Evolutionary conservation across 2,329 filamentous ascomycete genomes (phyloP).

Genomic region (Ascochyta viciae-villosae): DNA sequence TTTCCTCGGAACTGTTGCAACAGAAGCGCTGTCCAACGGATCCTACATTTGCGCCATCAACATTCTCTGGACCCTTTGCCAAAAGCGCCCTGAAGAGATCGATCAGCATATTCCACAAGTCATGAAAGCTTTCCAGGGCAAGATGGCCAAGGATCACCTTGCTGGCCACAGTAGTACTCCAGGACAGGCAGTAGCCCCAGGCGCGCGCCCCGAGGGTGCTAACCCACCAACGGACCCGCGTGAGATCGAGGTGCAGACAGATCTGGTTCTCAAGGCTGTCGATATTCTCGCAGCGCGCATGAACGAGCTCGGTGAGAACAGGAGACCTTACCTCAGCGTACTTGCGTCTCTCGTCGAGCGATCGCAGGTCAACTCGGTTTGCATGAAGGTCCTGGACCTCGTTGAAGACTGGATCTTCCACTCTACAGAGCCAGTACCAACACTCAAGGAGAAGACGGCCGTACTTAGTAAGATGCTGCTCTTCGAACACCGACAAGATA

Average conservation of each 20-base stretch:
- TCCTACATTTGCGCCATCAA: constrained; percentile 91
- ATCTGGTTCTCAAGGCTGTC: constrained; percentile 92
- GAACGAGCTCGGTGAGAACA: constrained; percentile 88
- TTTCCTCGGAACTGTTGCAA: constrained; percentile 84
- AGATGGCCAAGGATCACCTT: constrained; percentile 92
- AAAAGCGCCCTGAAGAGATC: constrained; percentile 83
- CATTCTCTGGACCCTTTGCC: constrained; percentile 88
- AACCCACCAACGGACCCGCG: constrained; percentile 71
- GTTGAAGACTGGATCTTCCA: constrained; percentile 97
- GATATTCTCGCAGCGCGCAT: constrained; percentile 92
- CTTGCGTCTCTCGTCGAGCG: constrained; percentile 95
- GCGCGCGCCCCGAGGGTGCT: constrained; percentile 62
- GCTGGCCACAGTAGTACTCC: constrained; percentile 62
- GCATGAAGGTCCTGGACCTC: constrained; percentile 91
- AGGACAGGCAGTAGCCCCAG: constrained; percentile 40
- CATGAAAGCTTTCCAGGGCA: constrained; percentile 92
- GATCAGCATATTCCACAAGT: constrained; percentile 86
- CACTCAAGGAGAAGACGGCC: constrained; percentile 97
- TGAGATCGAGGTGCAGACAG: constrained; percentile 87
- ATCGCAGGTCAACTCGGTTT: constrained; percentile 84
- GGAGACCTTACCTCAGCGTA: constrained; percentile 92
- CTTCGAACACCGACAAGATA: constrained; percentile 85
- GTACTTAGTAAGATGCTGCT: constrained; percentile 99
- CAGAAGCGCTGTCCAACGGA: constrained; percentile 80
- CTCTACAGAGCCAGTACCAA: constrained; percentile 93